phyloP scores from a whole-genome alignment of 352 stramenopile genomes.

The Phytopythium ostracodes region DNA sequence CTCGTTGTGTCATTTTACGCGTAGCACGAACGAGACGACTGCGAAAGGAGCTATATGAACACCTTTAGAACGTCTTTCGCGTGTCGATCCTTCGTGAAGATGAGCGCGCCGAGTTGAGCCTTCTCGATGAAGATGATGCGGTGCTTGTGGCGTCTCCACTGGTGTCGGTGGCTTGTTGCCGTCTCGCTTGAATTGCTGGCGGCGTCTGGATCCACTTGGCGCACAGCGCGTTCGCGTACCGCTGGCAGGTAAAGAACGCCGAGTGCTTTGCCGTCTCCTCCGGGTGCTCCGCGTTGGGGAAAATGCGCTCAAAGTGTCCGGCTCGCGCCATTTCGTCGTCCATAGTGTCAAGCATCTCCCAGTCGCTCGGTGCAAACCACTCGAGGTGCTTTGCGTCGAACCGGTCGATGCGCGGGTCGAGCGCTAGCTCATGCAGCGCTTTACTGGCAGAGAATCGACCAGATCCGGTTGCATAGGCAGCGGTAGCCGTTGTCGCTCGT shows the following conservation, averaged over 20 bases:
- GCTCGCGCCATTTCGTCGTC: conserved; percentile 68
- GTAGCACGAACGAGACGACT: no score
- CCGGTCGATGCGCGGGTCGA: conserved; percentile 30
- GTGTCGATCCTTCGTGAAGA: not conserved
- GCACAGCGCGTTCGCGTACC: conserved; percentile 60
- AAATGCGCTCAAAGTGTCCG: conserved; percentile 75
- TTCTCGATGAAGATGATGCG: not conserved
- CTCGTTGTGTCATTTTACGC: no score
- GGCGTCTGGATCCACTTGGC: conserved; percentile 57
- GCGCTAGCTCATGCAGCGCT: conserved; percentile 54
- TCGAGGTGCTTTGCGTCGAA: conserved; percentile 51
- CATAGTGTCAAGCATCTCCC: conserved; percentile 55
- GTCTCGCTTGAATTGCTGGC: conserved; percentile 5
- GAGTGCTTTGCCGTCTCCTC: conserved; percentile 27
- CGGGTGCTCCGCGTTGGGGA: conserved; percentile 21
- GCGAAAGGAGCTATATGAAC: not conserved
- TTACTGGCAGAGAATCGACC: conserved; percentile 23
- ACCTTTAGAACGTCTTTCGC: not conserved
- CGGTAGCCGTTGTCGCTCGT: not conserved
- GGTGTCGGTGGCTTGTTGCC: not conserved
- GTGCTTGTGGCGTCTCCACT: not conserved
- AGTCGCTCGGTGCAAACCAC: conserved; percentile 50
- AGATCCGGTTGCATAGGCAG: not conserved
- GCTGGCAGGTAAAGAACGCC: conserved; percentile 53
- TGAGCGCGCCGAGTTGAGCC: not conserved